Evolutionary conservation across 2,329 filamentous ascomycete genomes (phyloP).

Genomic region (Xylaria sp.): DNA sequence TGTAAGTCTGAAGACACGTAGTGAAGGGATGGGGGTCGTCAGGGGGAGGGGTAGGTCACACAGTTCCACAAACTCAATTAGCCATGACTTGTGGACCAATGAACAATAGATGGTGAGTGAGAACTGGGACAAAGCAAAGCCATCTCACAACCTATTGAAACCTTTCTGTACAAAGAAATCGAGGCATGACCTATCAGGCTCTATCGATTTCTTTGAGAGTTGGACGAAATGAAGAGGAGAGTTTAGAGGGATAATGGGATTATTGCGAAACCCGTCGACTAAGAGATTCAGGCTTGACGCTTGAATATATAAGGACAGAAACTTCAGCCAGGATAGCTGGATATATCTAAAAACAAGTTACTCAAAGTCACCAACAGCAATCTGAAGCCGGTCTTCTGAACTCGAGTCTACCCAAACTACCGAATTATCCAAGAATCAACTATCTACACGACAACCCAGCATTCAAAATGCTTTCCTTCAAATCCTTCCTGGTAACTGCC

Average conservation of each 20-base stretch:
- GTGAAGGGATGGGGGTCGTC: no score
- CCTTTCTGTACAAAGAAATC: not conserved
- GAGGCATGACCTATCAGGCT: not conserved
- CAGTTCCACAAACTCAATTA: no score
- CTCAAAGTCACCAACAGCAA: no score
- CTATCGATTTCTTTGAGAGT: not conserved
- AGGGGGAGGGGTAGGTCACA: no score
- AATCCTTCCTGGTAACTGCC: slow-evolving; percentile 20
- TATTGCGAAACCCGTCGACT: not conserved
- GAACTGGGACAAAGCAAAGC: no score
- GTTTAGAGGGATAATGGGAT: not conserved
- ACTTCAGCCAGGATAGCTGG: not conserved
- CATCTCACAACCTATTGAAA: not conserved
- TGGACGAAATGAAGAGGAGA: not conserved
- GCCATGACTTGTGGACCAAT: no score
- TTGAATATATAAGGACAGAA: not conserved
- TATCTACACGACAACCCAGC: not conserved
- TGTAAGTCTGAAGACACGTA: no score
- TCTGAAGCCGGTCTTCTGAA: not conserved
- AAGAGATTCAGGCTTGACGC: not conserved
- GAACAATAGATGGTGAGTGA: no score
- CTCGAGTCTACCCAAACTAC: not conserved
- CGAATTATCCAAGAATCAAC: not conserved
- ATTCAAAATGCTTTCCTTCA: slow-evolving; percentile 18
- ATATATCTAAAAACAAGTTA: no score